Conservation (phyloP, 164 flowering plant genomes). For the Magnolia kwangsiensis region DNA sequence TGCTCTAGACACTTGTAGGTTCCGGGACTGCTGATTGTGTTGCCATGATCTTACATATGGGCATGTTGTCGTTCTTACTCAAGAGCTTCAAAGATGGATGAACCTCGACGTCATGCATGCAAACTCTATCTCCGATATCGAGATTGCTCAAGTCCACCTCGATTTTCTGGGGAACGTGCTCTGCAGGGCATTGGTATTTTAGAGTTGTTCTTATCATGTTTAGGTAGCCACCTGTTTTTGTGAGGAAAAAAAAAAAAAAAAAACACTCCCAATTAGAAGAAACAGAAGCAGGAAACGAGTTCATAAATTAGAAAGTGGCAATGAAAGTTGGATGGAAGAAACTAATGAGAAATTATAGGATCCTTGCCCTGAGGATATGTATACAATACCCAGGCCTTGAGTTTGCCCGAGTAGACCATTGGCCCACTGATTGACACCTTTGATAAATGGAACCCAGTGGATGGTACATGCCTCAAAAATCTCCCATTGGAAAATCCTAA, state of each 20-base stretch:
- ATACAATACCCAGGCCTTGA: no score
- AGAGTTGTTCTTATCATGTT: conserved; percentile 46
- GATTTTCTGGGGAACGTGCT: conserved; percentile 69
- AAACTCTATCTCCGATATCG: conserved; percentile 63
- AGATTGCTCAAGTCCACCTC: conserved; percentile 87
- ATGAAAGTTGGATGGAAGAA: no score
- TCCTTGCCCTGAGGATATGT: no score
- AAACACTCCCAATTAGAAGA: not conserved
- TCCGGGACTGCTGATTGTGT: not conserved
- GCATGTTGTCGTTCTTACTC: conserved; percentile 57
- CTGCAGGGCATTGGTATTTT: conserved; percentile 64
- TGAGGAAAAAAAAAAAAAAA: not conserved
- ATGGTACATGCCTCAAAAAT: no score
- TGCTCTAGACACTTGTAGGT: not conserved
- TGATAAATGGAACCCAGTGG: no score
- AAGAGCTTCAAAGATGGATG: conserved; percentile 73
- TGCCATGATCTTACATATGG: conserved; percentile 65
- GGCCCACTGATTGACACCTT: no score
- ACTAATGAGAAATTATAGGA: no score
- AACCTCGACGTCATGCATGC: conserved; percentile 52
- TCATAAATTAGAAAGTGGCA: no score
- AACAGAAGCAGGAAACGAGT: no score
- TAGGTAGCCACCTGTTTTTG: conserved; percentile 63
- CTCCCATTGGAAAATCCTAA: no score
- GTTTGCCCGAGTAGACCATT: no score